phyloP scores from a whole-genome alignment of 768 basidiomycete genomes.

The Cystobasidiopsis lactophilus region DNA sequence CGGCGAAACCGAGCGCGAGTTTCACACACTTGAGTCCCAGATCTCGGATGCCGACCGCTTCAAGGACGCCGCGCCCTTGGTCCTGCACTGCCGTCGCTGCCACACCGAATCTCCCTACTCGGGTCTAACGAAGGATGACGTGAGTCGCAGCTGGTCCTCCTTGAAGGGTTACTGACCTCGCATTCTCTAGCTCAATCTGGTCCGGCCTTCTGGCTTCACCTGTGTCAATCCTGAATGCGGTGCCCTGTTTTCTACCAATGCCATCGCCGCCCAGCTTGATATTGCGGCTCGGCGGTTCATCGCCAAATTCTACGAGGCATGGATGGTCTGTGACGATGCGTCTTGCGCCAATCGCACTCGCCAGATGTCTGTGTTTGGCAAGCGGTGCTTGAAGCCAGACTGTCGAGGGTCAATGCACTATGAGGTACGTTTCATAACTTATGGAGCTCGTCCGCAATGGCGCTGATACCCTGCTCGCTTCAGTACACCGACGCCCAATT shows the following conservation, averaged over 20 bases:
- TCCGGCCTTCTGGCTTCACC: slow-evolving; percentile 40
- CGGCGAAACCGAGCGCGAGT: slow-evolving; percentile 33
- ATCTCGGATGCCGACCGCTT: slow-evolving; percentile 72
- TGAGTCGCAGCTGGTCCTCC: slow-evolving; percentile 30
- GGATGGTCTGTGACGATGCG: slow-evolving; percentile 67
- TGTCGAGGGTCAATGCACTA: slow-evolving; percentile 51
- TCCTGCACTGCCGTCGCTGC: slow-evolving; percentile 58
- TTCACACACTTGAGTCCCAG: slow-evolving; percentile 68
- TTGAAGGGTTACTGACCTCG: neutral
- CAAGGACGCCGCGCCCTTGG: slow-evolving; percentile 47
- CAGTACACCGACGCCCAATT: slow-evolving; percentile 67
- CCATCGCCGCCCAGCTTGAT: slow-evolving; percentile 66
- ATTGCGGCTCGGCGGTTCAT: slow-evolving; percentile 59
- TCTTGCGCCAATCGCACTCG: slow-evolving; percentile 68
- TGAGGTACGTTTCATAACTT: slow-evolving; percentile 41
- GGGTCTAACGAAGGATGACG: slow-evolving; percentile 24
- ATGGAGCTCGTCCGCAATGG: neutral
- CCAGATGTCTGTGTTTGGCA: slow-evolving; percentile 80
- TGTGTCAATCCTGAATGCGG: slow-evolving; percentile 44
- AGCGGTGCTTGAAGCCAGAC: slow-evolving; percentile 45
- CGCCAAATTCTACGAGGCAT: slow-evolving; percentile 63
- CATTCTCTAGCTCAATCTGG: slow-evolving; percentile 39
- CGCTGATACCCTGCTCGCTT: neutral
- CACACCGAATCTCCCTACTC: slow-evolving; percentile 27
- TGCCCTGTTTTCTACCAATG: slow-evolving; percentile 33